A percentile compares a stretch with the other conserved stretches of the same genome.
These are phyloP conservation scores for Boletus semigastroideus DNA, from an alignment of 1,284 basidiomycete species.

Conservation along the genomic window DNA sequence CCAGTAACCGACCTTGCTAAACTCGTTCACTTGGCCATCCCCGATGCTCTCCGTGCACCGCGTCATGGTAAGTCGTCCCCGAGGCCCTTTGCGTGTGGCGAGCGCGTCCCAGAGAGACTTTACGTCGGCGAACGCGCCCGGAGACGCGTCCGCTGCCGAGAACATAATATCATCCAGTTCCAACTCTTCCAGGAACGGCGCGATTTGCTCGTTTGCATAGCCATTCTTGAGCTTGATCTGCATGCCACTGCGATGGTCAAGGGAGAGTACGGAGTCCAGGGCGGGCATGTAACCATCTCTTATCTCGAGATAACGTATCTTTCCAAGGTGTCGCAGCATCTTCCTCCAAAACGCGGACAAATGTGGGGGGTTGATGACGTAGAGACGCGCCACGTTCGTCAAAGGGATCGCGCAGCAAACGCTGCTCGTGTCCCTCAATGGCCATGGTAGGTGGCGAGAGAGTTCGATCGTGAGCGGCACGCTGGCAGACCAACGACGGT, in stretches of 20 bases:
- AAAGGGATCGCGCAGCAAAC: constrained; percentile 1
- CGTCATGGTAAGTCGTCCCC: not conserved
- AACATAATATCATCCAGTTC: not conserved
- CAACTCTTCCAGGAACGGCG: not conserved
- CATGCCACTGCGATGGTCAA: too few relatives aligned
- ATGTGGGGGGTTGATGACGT: not conserved
- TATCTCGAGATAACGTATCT: constrained; percentile 1
- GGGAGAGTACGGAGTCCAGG: not conserved
- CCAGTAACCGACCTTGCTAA: not conserved
- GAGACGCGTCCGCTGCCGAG: not conserved
- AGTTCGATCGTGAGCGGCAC: not conserved
- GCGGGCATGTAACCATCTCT: not conserved
- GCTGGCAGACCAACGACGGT: not conserved
- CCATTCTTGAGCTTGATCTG: too few relatives aligned
- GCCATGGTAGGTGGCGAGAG: too few relatives aligned
- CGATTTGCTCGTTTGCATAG: not conserved
- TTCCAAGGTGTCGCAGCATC: not conserved
- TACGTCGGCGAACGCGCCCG: not conserved
- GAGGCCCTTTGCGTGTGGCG: not conserved
- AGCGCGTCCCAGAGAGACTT: not conserved
- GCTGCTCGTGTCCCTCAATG: not conserved
- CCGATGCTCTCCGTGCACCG: not conserved
- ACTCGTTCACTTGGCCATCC: not conserved
- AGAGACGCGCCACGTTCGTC: not conserved
- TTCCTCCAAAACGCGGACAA: not conserved